Evolutionary conservation across 768 basidiomycete species (phyloP), one percentile per base, ranked within the genome.

Genomic region (Coprinopsis sp.): DNA sequence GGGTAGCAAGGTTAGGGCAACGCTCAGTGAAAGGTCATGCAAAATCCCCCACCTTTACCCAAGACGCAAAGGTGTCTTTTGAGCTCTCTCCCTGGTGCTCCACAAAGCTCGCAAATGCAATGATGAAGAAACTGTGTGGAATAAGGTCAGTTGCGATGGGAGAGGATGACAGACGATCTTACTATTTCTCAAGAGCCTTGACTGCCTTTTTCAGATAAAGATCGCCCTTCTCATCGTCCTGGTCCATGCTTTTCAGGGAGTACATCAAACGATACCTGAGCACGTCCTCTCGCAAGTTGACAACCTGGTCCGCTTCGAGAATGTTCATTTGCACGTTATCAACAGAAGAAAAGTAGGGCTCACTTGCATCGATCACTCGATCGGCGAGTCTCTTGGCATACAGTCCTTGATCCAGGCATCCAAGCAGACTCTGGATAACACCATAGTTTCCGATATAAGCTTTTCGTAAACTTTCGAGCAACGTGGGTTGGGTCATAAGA

Each of bases 371-470:
- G 45, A 98, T 85, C 48, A 96, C 79, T 11, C 81, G 77, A 65
- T 99, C 96, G 0, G 94, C 94, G 2, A 98, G 73, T 46, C 72
- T 81, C 71, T 99, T 99, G n/a, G 84, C 78, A 54, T 79, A 78
- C 27, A 83, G 64, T 0, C 96, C 96, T 44, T 86, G 75, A 54
- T 98, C 96, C 37, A 99, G 66, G 55, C 86, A 92, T n/a, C 94
- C 94, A 5, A 98, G 73, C 37, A 99, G 74, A 58, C 91, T 91
- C 24, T 98, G 77, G 31, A 99, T 84, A 33, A 94, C 71, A 40
- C 91, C 82, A 60, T 96, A 99, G 54, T 87, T 92, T 34, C 96
- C 96, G 72, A 85, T 79, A 53, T 95, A 80, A 1, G 94, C 94
- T 57, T 87, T 94, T 37, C 91, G 82, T 12, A 96, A 71, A 57